Evolutionary conservation across 306 rosid genomes (phyloP).

Genomic region (Quercus suber): DNA sequence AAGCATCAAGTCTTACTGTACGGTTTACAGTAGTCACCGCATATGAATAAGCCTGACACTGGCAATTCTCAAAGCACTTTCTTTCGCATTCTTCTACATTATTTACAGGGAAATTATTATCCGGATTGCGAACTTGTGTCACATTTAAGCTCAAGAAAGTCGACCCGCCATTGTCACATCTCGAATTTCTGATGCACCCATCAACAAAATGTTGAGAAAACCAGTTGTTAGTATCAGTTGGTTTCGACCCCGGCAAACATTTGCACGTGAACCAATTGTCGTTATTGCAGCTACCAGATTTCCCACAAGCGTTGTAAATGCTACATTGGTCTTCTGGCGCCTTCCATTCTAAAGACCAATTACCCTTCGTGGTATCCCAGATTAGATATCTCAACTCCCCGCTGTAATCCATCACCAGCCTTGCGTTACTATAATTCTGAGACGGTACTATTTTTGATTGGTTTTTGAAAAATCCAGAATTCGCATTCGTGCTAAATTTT

Average conservation of each 20-base stretch:
- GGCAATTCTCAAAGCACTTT: background rate
- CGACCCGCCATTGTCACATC: too few species aligned
- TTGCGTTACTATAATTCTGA: background rate
- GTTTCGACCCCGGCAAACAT: conserved; percentile 44
- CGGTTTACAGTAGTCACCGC: background rate
- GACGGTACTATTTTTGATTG: too few species aligned
- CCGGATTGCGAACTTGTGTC: background rate
- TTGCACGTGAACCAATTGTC: conserved; percentile 1
- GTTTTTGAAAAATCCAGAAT: too few species aligned
- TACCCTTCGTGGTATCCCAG: background rate
- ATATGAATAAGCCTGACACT: conserved; percentile 33
- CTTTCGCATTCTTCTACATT: background rate
- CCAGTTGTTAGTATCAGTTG: background rate
- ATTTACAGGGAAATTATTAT: rapidly evolving
- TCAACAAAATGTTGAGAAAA: too few species aligned
- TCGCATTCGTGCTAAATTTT: background rate
- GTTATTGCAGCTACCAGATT: conserved; percentile 23
- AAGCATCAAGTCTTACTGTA: rapidly evolving
- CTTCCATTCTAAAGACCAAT: background rate
- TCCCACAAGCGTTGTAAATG: conserved; percentile 26
- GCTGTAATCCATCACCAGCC: conserved; percentile 15
- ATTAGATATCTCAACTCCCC: conserved; percentile 5
- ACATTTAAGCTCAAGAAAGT: conserved; percentile 21
- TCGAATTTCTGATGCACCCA: too few species aligned
- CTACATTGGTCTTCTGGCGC: conserved; percentile 11